phyloP scores from a whole-genome alignment of 2,329 filamentous ascomycete species.

The Geosmithia putterillii region DNA sequence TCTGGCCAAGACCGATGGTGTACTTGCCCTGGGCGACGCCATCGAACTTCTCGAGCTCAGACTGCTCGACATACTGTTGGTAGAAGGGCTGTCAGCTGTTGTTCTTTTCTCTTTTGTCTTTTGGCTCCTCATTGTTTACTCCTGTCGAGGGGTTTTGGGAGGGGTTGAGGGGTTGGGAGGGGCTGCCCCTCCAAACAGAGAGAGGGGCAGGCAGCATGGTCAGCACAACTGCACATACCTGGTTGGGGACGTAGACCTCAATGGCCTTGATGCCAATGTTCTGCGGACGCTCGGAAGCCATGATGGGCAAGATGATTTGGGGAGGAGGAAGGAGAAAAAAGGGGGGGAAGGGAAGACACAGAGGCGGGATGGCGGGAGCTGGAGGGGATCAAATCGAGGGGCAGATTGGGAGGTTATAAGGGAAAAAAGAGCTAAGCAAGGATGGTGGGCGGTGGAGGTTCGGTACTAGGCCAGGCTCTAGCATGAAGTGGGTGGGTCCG shows the following conservation, averaged over 20 bases:
- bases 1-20: constrained; percentile 84
- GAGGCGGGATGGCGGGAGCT: constrained; percentile 3
- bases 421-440: background rate
- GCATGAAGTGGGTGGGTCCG: too few species aligned
- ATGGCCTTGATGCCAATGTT: constrained; percentile 92
- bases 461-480: too few species aligned
- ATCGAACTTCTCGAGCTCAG: constrained; percentile 77
- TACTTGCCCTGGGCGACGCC: constrained; percentile 74
- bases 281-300: constrained; percentile 60
- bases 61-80: constrained; percentile 67
- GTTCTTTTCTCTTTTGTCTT: too few species aligned
- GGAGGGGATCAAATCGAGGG: constrained; percentile 5
- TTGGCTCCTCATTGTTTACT: too few species aligned
- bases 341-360: constrained; percentile 5
- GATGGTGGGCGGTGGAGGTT: too few species aligned
- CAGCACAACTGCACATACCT: constrained; percentile 42
- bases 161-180: constrained; percentile 3
- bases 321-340: background rate
- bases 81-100: background rate
- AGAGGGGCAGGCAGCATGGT: background rate
- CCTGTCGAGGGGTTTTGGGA: background rate
- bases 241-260: constrained; percentile 77
- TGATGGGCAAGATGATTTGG: constrained; percentile 22
- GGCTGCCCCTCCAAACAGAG: background rate
- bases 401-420: background rate